Evolutionary conservation across 2,329 filamentous ascomycete genomes (phyloP), one percentile per base, ranked within the genome.

Genomic region (Clarireedia hainanense): DNA sequence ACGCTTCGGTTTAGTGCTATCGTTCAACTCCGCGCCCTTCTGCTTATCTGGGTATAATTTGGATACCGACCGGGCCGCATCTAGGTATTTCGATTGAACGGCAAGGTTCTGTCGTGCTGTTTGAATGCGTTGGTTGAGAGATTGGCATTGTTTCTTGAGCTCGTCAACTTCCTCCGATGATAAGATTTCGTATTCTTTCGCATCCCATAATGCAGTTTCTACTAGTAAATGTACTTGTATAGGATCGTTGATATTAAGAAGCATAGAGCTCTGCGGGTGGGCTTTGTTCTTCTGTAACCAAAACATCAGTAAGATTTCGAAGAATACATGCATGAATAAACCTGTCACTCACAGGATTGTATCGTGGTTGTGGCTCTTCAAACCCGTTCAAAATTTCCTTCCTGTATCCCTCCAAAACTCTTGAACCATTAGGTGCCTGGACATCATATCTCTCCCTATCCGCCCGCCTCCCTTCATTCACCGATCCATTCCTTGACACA

Each of bases 181-280:
- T 59, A 99, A 71, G 24, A 99, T 85, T 67, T 92, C 85, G 70
- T 85, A 99, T 64, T 84, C 76, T 67, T 85, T 86, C 74, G 91
- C 95, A 72, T 99, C 94, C 58, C 85, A 82, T 58, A 99, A 81
- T 20, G 94, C 94, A 20, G 90, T 97, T 74, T 97, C 92, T 59
- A 94, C 91, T 57, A 99, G 80, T 47, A 99, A 76, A 70, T 97
- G 95, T 69, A 96, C 85, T 64, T 91, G 87, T 46, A 99, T 88
- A 58, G 78, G 81, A 70, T 89, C 88, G 60, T 82, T 81, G 52
- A 85, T 74, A 64, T 86, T 80, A 62, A 85, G 76, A 10, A 80
- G 74, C 4, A 72, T 72, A 20, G 80, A 81, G 64, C 76, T 84
- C 60, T 80, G 79, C 10, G 76, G 74, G 51, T 76, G 75, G 30